Conservation (phyloP, 768 basidiomycete species). For the Russula compacta region DNA sequence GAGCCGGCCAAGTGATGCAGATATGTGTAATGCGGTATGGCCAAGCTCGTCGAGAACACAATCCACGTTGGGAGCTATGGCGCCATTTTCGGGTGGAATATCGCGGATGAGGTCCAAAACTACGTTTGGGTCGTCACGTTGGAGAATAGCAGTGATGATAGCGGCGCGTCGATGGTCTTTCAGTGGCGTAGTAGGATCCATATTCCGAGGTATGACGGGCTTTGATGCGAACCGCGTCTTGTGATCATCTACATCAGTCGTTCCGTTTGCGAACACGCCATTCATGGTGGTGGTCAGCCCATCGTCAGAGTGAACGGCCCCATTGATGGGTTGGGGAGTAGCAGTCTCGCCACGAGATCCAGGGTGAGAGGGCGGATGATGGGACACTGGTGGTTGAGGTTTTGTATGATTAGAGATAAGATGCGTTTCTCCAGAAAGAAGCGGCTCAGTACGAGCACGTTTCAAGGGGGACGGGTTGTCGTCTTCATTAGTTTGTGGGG, state of each 20-base stretch:
- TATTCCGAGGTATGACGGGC: slow-evolving; percentile 41
- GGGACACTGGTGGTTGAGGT: slow-evolving; percentile 25
- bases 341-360: slow-evolving; percentile 24
- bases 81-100: slow-evolving; percentile 37
- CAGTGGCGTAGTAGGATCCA: slow-evolving; percentile 42
- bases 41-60: slow-evolving; percentile 89
- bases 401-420: not conserved
- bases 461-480: slow-evolving; percentile 65
- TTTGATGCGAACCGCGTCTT: slow-evolving; percentile 61
- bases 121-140: slow-evolving; percentile 55
- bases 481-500: slow-evolving; percentile 38
- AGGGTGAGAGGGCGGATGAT: slow-evolving; percentile 22
- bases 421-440: slow-evolving; percentile 11
- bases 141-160: slow-evolving; percentile 56
- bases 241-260: slow-evolving; percentile 36
- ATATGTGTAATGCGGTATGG: slow-evolving; percentile 90
- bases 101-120: slow-evolving; percentile 61
- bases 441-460: slow-evolving; percentile 52
- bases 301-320: slow-evolving; percentile 24
- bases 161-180: slow-evolving; percentile 49
- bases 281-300: slow-evolving; percentile 33
- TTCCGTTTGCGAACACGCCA: slow-evolving; percentile 34
- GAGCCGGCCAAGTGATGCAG: slow-evolving; percentile 73
- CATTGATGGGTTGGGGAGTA: slow-evolving; percentile 16
- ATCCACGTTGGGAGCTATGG: slow-evolving; percentile 50